Conservation (phyloP, 768 basidiomycete genomes). For the Leccinum subgranulosum region DNA sequence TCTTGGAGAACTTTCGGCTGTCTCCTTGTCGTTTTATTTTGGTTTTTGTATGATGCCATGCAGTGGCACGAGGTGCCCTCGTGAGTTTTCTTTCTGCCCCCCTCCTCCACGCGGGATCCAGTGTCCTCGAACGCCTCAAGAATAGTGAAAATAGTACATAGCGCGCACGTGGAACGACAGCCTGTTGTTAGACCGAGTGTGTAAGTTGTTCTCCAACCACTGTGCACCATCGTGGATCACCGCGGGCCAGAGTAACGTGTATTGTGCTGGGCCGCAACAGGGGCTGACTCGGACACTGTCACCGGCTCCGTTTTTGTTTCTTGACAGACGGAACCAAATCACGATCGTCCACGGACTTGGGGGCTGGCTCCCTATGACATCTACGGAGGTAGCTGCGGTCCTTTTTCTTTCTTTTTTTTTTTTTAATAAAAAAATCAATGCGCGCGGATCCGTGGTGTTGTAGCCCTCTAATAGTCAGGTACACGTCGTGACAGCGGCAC, state of each 20-base stretch:
- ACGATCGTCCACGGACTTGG: too few species aligned
- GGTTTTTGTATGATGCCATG: not conserved
- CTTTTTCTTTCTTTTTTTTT: too few species aligned
- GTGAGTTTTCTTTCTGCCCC: not conserved
- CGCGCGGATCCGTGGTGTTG: too few species aligned
- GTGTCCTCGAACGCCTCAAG: not conserved
- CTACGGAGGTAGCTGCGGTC: too few species aligned
- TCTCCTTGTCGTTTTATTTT: not conserved
- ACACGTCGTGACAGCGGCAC: not conserved
- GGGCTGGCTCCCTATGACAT: too few species aligned
- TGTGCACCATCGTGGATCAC: not conserved
- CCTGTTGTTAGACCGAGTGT: not conserved
- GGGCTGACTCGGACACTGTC: too few species aligned
- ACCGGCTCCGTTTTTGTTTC: too few species aligned
- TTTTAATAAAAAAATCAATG: too few species aligned
- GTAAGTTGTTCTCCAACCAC: not conserved
- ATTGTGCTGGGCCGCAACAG: too few species aligned
- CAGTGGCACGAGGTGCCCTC: not conserved
- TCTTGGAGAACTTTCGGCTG: not conserved
- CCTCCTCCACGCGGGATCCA: not conserved
- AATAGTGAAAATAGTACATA: not conserved
- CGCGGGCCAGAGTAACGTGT: not conserved
- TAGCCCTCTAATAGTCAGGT: too few species aligned
- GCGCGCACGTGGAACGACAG: not conserved
- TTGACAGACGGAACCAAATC: too few species aligned